Percentiles rank a stretch among this genome's conserved stretches.
These are phyloP conservation scores for Cystoderma amianthinum DNA, from an alignment of 768 basidiomycete genomes.

Conservation along the genomic window DNA sequence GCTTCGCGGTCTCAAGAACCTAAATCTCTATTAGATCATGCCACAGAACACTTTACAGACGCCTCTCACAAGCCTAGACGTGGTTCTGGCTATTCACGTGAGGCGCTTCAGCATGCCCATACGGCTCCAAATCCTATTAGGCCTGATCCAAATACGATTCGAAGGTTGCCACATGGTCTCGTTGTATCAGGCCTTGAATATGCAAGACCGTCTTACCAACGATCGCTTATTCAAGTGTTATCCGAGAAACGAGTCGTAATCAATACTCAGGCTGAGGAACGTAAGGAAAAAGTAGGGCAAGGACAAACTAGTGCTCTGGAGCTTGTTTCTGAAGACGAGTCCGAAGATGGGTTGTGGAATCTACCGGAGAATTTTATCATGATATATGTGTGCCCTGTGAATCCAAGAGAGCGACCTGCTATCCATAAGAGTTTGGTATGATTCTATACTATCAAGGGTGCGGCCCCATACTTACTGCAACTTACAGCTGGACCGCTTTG, in stretches of 20 bases:
- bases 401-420: constrained; percentile 56
- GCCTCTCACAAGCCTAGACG: neutral
- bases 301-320: constrained; percentile 3
- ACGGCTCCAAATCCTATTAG: constrained; percentile 22
- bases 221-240: constrained; percentile 47
- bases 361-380: constrained; percentile 66
- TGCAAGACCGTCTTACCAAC: constrained; percentile 45
- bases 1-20: constrained; percentile 5
- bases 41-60: constrained; percentile 3
- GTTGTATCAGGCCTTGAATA: constrained; percentile 71
- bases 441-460: constrained; percentile 1
- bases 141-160: constrained; percentile 9
- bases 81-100: neutral
- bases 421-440: constrained; percentile 63
- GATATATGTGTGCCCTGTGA: constrained; percentile 65
- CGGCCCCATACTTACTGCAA: constrained; percentile 4
- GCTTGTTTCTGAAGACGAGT: constrained; percentile 15
- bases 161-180: constrained; percentile 48
- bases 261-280: constrained; percentile 24
- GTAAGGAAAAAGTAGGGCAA: constrained; percentile 5
- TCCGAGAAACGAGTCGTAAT: constrained; percentile 43
- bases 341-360: constrained; percentile 38
- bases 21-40: neutral
- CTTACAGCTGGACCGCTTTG: constrained; percentile 66
- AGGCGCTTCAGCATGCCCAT: constrained; percentile 19